Base-by-base conservation (phyloP, 257 asterid species). In the Ilex aquifolium region DNA sequence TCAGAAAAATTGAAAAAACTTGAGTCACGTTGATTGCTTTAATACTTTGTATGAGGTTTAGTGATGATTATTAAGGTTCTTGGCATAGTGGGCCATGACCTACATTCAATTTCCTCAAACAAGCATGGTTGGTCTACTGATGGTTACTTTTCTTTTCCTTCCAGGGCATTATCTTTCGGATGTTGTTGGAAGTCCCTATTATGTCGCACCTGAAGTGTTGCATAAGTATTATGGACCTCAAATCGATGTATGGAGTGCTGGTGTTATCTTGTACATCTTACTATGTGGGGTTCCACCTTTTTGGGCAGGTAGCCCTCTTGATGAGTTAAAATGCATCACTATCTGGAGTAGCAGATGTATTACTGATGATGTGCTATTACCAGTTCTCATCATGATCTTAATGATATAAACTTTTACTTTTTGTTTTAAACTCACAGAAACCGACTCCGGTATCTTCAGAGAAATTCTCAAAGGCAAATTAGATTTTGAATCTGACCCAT, bases 151-250 rank as follows among this genome's bases (percentile, higher is more conserved):
- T 36, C 42, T 14, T 46, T 46, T 46, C 52, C n/a, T 46, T 46
- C 52, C 52, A 46, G 52, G 52, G 52, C 52, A 6, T 4, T 46
- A 46, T 46, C 52, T 46, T 11, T 10, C 15, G 4, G 52, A 46
- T 14, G 52, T 46, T 11, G 52, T 46, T 46, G 52, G 52, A 10
- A 46, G 52, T 11, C 52, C 52, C 52, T 46, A 46, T 46, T 46
- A 46, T 46, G 52, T 46, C n/a, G 52, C 52, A 46, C 52, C 52
- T 46, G 52, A 46, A 46, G 52, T 46, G 13, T 46, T 46, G 52
- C 52, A 46, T 46, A 46, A 46, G n/a, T 46, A 4, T 14, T 46
- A 46, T 46, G 52, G 52, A 14, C 52, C 52, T 46, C 15, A 46
- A 46, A 46, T 46, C 10, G 52, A 46, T 11, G 52, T 46, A 12